These are phyloP conservation scores for Bisporella sp. DNA, from an alignment of 2,329 filamentous ascomycete genomes.

Conservation along the genomic window DNA sequence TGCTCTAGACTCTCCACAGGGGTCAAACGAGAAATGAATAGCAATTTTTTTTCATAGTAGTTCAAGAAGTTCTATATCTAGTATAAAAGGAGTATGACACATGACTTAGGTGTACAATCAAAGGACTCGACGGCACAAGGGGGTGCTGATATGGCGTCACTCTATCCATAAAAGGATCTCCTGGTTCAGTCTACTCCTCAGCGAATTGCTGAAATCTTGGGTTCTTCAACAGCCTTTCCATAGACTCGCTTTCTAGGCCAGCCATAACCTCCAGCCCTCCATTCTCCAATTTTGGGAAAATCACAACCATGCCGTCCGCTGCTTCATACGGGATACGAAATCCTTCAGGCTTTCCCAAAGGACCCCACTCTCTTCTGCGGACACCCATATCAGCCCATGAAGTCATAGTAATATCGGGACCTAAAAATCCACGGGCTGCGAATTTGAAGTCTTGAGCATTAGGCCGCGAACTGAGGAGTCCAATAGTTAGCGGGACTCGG, in stretches of 20 bases:
- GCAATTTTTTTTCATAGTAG: no score
- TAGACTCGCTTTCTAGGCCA: slow-evolving; percentile 8
- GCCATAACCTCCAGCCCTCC: slow-evolving; percentile 13
- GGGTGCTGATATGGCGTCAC: no score
- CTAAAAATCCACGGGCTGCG: slow-evolving; percentile 8
- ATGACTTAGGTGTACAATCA: no score
- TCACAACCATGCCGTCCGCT: slow-evolving; percentile 9
- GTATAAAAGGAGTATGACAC: no score
- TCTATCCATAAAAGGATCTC: no score
- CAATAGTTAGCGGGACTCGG: slow-evolving; percentile 31
- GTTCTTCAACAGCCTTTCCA: slow-evolving; percentile 12
- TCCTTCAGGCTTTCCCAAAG: slow-evolving; percentile 9
- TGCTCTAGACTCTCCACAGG: no score
- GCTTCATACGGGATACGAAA: slow-evolving; percentile 11
- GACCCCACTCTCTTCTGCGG: slow-evolving; percentile 7
- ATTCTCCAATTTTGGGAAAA: slow-evolving; percentile 9
- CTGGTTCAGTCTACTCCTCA: background rate
- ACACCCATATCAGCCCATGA: slow-evolving; percentile 11
- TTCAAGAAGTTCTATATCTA: no score
- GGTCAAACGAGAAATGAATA: no score
- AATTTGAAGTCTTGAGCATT: slow-evolving; percentile 28
- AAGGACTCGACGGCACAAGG: no score
- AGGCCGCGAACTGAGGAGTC: slow-evolving; percentile 27
- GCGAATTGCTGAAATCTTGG: slow-evolving; percentile 9
- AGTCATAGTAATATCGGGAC: slow-evolving; percentile 10